Evolutionary conservation across 2,329 filamentous ascomycete genomes (phyloP), one percentile per base, ranked within the genome.

Genomic region (Aspergillus pseudoglaucus): DNA sequence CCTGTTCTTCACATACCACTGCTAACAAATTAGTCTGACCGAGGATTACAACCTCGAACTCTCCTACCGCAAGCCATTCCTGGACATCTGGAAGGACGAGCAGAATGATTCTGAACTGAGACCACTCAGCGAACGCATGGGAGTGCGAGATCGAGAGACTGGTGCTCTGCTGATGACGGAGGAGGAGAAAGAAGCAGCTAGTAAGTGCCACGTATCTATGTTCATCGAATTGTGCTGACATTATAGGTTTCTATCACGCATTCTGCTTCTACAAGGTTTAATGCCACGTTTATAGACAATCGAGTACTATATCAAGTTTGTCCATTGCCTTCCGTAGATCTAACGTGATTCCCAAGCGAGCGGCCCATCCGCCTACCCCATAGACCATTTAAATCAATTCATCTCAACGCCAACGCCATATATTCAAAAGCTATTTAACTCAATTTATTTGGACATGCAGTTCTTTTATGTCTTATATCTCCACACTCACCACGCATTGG

Each of bases 211-310:
- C 40, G 6, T 5, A 1, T 22, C 3, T 22, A 22, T 22, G 6
- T 6, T 22, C 3, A 6, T 3, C 22, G 18, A 42, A 27, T 12
- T 27, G 10, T 27, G 39, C 58, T 62, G 46, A 65, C 46, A 14
- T 35, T 14, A 27, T 35, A 62, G 76, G 75, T 59, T 95, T 97
- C 63, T 97, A 97, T 63, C 81, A 94, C 59, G 90, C 88, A 1
- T 97, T 97, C 63, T 95, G 90, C 72, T 97, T 97, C 69, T 95
- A 96, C 71, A 95, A 96, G 75, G 88, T 94, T 41, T 93, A 76
- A 55, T 6, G 10, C 23, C 8, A 18, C 15, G 10, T 18, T 23
- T 30, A 18, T 5, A 30, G 33, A 20, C 38, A 25, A 32, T 25
- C 9, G 14, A 42, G n/a, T 33, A 30, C 10, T 7, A 4, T 15